These are phyloP conservation scores for Pythium sukuiense DNA, from an alignment of 352 stramenopile genomes.

Conservation along the genomic window DNA sequence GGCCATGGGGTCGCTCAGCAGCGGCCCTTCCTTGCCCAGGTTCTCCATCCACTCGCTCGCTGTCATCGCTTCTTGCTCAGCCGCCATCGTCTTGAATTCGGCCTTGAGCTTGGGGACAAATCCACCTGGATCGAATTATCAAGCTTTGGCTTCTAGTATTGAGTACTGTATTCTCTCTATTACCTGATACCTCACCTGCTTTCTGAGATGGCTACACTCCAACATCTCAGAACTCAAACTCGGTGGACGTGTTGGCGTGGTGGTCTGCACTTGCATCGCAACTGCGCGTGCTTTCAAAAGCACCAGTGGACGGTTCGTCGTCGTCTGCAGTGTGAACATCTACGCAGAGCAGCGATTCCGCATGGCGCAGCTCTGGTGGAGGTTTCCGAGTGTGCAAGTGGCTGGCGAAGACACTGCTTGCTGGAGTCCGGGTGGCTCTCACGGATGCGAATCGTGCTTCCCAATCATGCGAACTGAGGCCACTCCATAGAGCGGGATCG, in stretches of 20 bases:
- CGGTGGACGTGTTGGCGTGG: neutral
- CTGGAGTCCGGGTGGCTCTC: neutral
- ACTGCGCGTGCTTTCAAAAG: slow-evolving; percentile 14
- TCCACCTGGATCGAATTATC: neutral
- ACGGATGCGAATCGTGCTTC: slow-evolving; percentile 13
- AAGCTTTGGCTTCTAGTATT: neutral
- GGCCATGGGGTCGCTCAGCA: slow-evolving; percentile 62
- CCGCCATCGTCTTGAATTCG: slow-evolving; percentile 7
- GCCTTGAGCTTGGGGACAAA: neutral
- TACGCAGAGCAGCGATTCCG: slow-evolving; percentile 12
- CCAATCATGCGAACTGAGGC: slow-evolving; percentile 48
- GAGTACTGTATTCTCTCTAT: slow-evolving; percentile 22
- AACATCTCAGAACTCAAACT: slow-evolving; percentile 18
- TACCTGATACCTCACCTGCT: slow-evolving; percentile 18
- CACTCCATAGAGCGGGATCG: slow-evolving; percentile 41
- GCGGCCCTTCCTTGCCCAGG: slow-evolving; percentile 25
- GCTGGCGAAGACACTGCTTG: neutral
- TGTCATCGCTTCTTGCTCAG: neutral
- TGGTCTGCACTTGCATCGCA: neutral
- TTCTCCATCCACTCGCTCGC: slow-evolving; percentile 26
- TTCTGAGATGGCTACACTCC: slow-evolving; percentile 19
- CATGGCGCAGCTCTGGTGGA: neutral
- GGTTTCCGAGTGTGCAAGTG: neutral
- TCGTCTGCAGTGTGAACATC: slow-evolving; percentile 4
- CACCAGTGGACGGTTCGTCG: slow-evolving; percentile 8